phyloP scores from a whole-genome alignment of 75 land plant species.

The Picea glauca region DNA sequence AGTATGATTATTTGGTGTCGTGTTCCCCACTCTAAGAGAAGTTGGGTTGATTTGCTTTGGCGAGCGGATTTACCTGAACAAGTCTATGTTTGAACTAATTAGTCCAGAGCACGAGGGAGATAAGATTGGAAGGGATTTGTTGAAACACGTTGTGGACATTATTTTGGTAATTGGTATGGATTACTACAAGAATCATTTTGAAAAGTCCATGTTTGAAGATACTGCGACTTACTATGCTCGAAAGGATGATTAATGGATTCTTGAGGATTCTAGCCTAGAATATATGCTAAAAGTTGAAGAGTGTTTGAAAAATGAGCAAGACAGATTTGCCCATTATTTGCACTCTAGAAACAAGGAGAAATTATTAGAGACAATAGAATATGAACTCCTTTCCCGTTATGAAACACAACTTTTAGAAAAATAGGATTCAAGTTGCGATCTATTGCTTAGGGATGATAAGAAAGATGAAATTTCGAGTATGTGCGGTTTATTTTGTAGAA shows the following conservation, averaged over 20 bases:
- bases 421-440: slow-evolving; percentile 83
- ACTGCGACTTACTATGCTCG: slow-evolving; percentile 32
- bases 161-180: no score
- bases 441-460: slow-evolving; percentile 26
- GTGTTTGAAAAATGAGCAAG: slow-evolving; percentile 76
- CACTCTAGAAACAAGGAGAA: slow-evolving; percentile 82
- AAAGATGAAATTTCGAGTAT: slow-evolving; percentile 85
- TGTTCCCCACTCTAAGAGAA: no score
- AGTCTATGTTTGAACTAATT: no score
- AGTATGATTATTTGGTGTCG: no score
- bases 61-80: no score
- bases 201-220: no score
- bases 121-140: no score
- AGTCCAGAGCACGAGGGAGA: no score
- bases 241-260: slow-evolving; percentile 86
- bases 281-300: slow-evolving; percentile 92
- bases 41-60: no score
- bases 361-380: slow-evolving; percentile 83
- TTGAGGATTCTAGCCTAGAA: slow-evolving; percentile 88
- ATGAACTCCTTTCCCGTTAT: slow-evolving; percentile 44
- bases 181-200: no score
- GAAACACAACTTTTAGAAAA: slow-evolving; percentile 60
- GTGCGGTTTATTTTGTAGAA: slow-evolving; percentile 72
- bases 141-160: slow-evolving; percentile 17
- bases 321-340: slow-evolving; percentile 74